Base-by-base conservation (phyloP, 768 basidiomycete species). In the Lactarius sanguifluus region DNA sequence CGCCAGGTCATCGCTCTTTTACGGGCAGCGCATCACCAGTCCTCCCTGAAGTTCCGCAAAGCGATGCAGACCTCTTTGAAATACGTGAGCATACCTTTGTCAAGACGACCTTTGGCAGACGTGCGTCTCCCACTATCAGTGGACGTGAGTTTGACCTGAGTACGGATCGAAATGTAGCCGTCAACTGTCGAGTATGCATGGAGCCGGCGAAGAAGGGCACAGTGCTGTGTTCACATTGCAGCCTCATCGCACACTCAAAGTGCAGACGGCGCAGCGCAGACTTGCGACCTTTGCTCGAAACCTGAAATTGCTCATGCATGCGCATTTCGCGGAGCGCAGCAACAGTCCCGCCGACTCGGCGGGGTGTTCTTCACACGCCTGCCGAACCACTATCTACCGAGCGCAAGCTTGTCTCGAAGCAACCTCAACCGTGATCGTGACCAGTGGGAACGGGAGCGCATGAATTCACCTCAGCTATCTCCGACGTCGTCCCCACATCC, bases 41-140 rank as follows among this genome's bases (percentile, higher is more conserved):
- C 54, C 62, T 56, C 18, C 67, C 78, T 50, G 78, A 72, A 57
- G 25, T 56, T 30, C 47, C 56, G 18, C 61, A 59, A 13, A 79
- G 23, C 76, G 56, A 65, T 1, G 45, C 58, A 41, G 74, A 84
- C 15, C 64, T 73, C 36, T 83, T 89, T 68, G 84, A 85, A 5
- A 84, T 87, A 23, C 83, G 85, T 57, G 83, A 88, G 41, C 96
- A 97, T 72, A 83, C 85, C 15, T 95, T 96, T 75, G 90, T 96
- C 36, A 95, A 92, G 79, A 96, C 94, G 4, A 90, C 90, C 10
- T 97, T 98, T 76, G 87, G 88, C 73, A 95, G 95, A 81, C 86
- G 95, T 97, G 74, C 75, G 91, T 80, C 52, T 67, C 28, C 16
- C 52, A 18, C 58, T 57, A 30, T 69, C 64, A 59, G 61, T 30